phyloP scores from a whole-genome alignment of 2,329 filamentous ascomycete genomes.

The Coniochaeta sp. region DNA sequence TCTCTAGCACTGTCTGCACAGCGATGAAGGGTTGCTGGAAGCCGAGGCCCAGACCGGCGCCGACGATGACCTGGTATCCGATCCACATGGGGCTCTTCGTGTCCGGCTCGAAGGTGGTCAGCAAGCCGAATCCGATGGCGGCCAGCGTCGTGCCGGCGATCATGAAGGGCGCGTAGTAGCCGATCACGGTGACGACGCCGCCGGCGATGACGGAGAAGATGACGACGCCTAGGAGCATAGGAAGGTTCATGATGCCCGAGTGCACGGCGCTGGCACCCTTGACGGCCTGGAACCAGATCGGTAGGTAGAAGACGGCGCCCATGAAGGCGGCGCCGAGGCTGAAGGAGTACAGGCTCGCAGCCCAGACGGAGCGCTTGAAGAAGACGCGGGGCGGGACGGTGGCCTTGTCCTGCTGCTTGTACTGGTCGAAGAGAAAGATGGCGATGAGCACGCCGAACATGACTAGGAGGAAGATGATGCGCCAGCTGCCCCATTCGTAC shows the following conservation, averaged over 20 bases:
- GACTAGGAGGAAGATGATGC: slow-evolving; percentile 29
- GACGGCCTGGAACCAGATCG: slow-evolving; percentile 32
- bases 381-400: slow-evolving; percentile 35
- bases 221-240: slow-evolving; percentile 25
- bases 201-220: slow-evolving; percentile 23
- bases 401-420: slow-evolving; percentile 27
- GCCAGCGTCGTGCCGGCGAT: slow-evolving; percentile 21
- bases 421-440: slow-evolving; percentile 27
- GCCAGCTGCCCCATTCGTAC: slow-evolving; percentile 29
- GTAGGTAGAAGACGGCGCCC: slow-evolving; percentile 25
- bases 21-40: slow-evolving; percentile 36
- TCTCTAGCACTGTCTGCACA: slow-evolving; percentile 32
- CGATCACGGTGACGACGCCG: slow-evolving; percentile 22
- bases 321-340: slow-evolving; percentile 24
- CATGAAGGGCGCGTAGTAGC: slow-evolving; percentile 34
- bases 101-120: slow-evolving; percentile 27
- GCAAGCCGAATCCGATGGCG: slow-evolving; percentile 27
- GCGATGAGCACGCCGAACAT: slow-evolving; percentile 25
- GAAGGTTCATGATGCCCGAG: slow-evolving; percentile 29
- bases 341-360: slow-evolving; percentile 22
- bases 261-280: slow-evolving; percentile 26
- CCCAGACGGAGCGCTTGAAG: slow-evolving; percentile 26
- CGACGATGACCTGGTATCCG: slow-evolving; percentile 33
- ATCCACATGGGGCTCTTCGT: slow-evolving; percentile 29
- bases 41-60: slow-evolving; percentile 31